Evolutionary conservation across 768 basidiomycete genomes (phyloP).

Genomic region (Boletales sp.): DNA sequence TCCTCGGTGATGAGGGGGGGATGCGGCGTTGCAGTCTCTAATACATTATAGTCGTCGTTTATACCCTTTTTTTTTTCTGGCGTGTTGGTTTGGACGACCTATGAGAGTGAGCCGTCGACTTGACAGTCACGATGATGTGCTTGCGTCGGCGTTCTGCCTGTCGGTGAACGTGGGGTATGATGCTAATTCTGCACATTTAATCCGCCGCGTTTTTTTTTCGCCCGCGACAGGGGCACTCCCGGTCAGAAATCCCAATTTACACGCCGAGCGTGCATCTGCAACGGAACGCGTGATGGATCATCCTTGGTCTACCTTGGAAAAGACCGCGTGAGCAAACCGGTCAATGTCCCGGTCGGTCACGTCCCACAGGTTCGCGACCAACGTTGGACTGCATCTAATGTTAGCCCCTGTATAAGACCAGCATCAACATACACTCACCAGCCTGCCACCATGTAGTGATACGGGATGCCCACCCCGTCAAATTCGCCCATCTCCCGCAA

Average conservation of each 20-base stretch:
- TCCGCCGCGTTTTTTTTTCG: no score
- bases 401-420: conserved; percentile 96
- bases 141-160: no score
- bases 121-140: no score
- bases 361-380: no score
- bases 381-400: no score
- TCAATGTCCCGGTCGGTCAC: conserved; percentile 98
- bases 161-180: no score
- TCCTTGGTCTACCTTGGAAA: conserved; percentile 57
- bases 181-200: no score
- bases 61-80: conserved; percentile 14
- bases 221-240: conserved; percentile 88
- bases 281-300: conserved; percentile 72
- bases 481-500: conserved; percentile 92
- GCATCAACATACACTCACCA: conserved; percentile 67
- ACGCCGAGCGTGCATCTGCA: conserved; percentile 74
- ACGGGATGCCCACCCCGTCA: conserved; percentile 87
- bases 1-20: not conserved
- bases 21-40: conserved; percentile 24
- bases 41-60: conserved; percentile 35
- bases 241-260: no score
- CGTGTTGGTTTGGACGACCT: not conserved
- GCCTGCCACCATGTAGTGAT: conserved; percentile 95
- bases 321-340: conserved; percentile 81
- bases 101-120: no score